Evolutionary conservation across 78 protist genomes (phyloP), one percentile per base, ranked within the genome.

Genomic region (Diacronema lutheri): DNA sequence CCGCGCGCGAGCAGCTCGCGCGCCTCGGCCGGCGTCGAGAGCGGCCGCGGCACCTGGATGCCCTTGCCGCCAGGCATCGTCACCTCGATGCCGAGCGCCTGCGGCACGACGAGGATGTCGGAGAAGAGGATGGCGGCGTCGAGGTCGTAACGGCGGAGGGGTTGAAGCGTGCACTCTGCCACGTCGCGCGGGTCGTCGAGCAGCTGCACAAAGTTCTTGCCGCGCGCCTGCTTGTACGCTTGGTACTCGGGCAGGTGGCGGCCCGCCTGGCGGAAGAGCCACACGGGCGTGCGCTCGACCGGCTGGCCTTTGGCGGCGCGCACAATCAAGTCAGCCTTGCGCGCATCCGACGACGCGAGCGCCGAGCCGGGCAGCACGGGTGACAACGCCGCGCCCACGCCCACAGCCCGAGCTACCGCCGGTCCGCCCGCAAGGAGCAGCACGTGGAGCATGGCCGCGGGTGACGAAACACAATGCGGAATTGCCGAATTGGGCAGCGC

Each of bases 41-140:
- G 33, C 37, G 72, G 85, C 26, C 10, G 1, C 14, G 85, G 46
- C 56, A 80, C 85, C 56, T 16, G 35, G 66, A 80, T 80, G n/a
- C 85, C 85, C 71, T 46, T 50, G 40, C 85, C 85, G 61, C 85
- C 85, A 13, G 85, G 85, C 85, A 80, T 80, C 40, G 2, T 21
- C 21, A 80, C 85, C 62, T 37, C 5, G 44, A 78, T 5, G 31
- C 79, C 79, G 1, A 71, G 16, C 38, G 79, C 79, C 72, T 65
- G 26, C 64, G 88, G 66, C 3, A 85, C 83, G 26, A 85, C 88
- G 46, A 85, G 76, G 26, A 85, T 85, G 83, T 85, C 88, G 4
- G 88, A 85, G 50, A 85, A 85, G 35, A 85, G 83, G 37, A 85
- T 85, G 35, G 88, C 88, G n/a, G 88, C 88, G 74, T 85, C 88